Conservation (phyloP, 2,329 filamentous ascomycete species). For the Hypocreales sp. region DNA sequence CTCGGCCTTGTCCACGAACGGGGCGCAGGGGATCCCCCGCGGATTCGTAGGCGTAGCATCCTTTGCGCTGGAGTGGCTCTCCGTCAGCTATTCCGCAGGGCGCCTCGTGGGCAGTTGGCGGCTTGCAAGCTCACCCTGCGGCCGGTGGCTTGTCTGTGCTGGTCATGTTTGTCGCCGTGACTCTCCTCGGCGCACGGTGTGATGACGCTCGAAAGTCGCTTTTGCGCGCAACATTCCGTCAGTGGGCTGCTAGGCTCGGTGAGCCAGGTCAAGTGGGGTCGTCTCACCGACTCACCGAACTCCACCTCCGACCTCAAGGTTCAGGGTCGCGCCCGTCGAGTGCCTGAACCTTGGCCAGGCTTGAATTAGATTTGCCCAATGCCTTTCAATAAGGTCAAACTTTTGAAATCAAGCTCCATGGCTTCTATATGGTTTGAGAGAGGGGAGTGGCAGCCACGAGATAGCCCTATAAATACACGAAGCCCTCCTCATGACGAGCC, state of each 20-base stretch:
- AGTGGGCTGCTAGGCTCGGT: conserved; percentile 6
- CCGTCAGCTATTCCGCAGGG: conserved; percentile 1
- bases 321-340: too few relatives aligned
- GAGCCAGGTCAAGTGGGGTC: conserved; percentile 9
- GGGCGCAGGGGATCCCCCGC: conserved; percentile 68
- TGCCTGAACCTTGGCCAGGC: too few relatives aligned
- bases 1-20: conserved; percentile 78
- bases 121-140: too few relatives aligned
- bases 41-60: conserved; percentile 53
- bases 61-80: conserved; percentile 13
- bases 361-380: too few relatives aligned
- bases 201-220: conserved; percentile 10
- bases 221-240: conserved; percentile 17
- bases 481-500: too few relatives aligned
- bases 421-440: too few relatives aligned
- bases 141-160: conserved; percentile 21
- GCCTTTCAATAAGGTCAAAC: too few relatives aligned
- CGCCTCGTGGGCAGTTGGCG: too few relatives aligned
- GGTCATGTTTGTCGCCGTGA: conserved; percentile 18
- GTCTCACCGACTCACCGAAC: conserved; percentile 5
- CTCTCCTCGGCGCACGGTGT: conserved; percentile 7
- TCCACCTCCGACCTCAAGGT: too few relatives aligned
- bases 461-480: too few relatives aligned
- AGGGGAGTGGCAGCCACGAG: too few relatives aligned
- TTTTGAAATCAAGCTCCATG: too few relatives aligned